Evolutionary conservation across 2,329 filamentous ascomycete genomes (phyloP).

Genomic region (Trichoderma aggressivum): DNA sequence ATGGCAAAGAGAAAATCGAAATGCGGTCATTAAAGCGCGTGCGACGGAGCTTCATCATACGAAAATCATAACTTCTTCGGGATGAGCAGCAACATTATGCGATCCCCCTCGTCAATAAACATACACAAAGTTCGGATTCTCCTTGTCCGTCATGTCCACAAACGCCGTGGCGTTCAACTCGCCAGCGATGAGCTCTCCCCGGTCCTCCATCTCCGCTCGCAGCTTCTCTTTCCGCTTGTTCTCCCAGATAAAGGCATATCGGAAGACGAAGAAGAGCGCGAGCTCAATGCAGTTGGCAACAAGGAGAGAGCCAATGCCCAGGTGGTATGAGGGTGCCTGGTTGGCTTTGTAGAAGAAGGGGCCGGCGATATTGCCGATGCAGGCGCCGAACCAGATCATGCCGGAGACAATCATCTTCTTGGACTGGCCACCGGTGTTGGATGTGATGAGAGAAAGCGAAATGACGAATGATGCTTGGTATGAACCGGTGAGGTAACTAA

Average conservation of each 20-base stretch:
- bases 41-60: neutral
- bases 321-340: constrained; percentile 44
- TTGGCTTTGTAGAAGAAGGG: constrained; percentile 59
- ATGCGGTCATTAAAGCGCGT: neutral
- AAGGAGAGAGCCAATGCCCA: constrained; percentile 42
- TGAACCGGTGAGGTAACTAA: constrained; percentile 35
- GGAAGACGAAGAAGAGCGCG: constrained; percentile 37
- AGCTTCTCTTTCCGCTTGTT: constrained; percentile 38
- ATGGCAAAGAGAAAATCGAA: neutral
- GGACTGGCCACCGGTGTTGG: constrained; percentile 54
- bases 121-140: constrained; percentile 42
- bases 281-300: constrained; percentile 40
- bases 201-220: constrained; percentile 30
- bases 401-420: constrained; percentile 64
- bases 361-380: constrained; percentile 58
- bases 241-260: constrained; percentile 38
- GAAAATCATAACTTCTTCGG: neutral
- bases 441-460: constrained; percentile 44
- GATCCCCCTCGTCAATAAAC: constrained; percentile 32
- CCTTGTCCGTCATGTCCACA: constrained; percentile 40
- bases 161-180: constrained; percentile 40
- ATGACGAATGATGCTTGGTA: constrained; percentile 41
- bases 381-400: constrained; percentile 57
- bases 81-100: neutral
- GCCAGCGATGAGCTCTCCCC: constrained; percentile 25